Base-by-base conservation (phyloP, 805 yeast genomes). In the Yamadazyma tumulicola region DNA sequence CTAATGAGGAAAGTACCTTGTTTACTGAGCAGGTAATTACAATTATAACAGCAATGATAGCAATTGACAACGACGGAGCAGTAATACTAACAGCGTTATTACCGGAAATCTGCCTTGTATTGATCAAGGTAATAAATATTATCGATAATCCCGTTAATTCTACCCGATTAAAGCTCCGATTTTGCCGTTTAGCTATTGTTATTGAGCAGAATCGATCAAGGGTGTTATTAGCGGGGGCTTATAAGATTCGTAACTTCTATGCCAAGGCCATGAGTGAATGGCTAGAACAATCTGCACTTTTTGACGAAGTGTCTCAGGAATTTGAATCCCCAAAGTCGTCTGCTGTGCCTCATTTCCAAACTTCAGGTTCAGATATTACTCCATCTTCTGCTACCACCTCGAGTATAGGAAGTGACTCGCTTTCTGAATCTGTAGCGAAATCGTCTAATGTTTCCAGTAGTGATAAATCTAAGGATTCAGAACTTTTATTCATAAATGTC, bases 241-340 rank as follows among this genome's bases (percentile, higher is more conserved):
- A 57, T 48, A 64, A 57, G 26, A 26, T 69, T 7, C 67, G 81
- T 46, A 77, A 76, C 45, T 48, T 45, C 21, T 68, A 68, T 57
- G 61, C 79, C 13, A 69, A 71, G 39, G 46, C 59, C 3, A 62
- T 64, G 1, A 64, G 69, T 18, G 74, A 65, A 25, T 77, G 83
- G 83, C 64, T 78, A 39, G 78, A 74, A 34, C 56, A 61, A 25
- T 69, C 82, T 1, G 68, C 75, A 4, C 62, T 69, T 15, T 59
- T 52, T 29, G 69, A 67, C 16, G 48, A 44, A 29, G 6, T 26
- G 3, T 35, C 35, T 5, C n/a, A 12, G 16, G 14, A 24, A 8
- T 6, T 14, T 6, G 29, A 12, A 10, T 6, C 7, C 19, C 7
- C 13, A 6, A 7, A 13, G 6, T 7, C 6, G n/a, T 24, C 27